Percentiles rank a stretch among this genome's conserved stretches.
Evolutionary conservation across 2,329 filamentous ascomycete species (phyloP).

Genomic region (Fusarium pininemorale): DNA sequence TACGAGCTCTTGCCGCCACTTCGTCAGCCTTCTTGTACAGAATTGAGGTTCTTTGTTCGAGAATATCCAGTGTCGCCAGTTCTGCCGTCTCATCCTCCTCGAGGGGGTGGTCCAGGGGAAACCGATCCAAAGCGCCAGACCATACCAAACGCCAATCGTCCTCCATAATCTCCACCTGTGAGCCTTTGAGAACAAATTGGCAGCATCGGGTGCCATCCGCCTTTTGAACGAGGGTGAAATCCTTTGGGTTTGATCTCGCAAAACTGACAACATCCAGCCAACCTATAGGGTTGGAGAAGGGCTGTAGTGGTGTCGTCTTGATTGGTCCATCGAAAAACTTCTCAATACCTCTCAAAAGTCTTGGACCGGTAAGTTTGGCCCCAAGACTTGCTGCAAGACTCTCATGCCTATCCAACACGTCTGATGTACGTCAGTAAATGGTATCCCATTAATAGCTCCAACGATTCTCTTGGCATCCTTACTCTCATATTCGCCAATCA

Average conservation of each 20-base stretch:
- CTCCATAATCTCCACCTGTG: slow-evolving; percentile 84
- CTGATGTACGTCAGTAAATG: slow-evolving; percentile 49
- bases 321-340: slow-evolving; percentile 85
- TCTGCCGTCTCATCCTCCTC: slow-evolving; percentile 89
- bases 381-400: slow-evolving; percentile 87
- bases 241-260: slow-evolving; percentile 79
- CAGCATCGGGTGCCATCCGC: slow-evolving; percentile 77
- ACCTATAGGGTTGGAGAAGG: slow-evolving; percentile 70
- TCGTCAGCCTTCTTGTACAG: slow-evolving; percentile 85
- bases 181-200: slow-evolving; percentile 83
- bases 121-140: slow-evolving; percentile 82
- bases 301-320: slow-evolving; percentile 60
- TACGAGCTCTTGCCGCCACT: slow-evolving; percentile 68
- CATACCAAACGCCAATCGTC: slow-evolving; percentile 88
- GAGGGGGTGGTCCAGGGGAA: slow-evolving; percentile 80
- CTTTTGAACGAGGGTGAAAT: slow-evolving; percentile 77
- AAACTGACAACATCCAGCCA: slow-evolving; percentile 91
- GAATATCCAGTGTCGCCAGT: slow-evolving; percentile 81
- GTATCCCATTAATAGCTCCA: slow-evolving; percentile 7
- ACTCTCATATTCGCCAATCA: slow-evolving; percentile 83
- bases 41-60: slow-evolving; percentile 79
- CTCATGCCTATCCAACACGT: slow-evolving; percentile 84
- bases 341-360: slow-evolving; percentile 86
- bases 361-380: slow-evolving; percentile 82
- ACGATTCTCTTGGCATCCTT: slow-evolving; percentile 17